Evolutionary conservation across 768 basidiomycete species (phyloP), one percentile per base, ranked within the genome.

Genomic region (Russula ochroleuca): DNA sequence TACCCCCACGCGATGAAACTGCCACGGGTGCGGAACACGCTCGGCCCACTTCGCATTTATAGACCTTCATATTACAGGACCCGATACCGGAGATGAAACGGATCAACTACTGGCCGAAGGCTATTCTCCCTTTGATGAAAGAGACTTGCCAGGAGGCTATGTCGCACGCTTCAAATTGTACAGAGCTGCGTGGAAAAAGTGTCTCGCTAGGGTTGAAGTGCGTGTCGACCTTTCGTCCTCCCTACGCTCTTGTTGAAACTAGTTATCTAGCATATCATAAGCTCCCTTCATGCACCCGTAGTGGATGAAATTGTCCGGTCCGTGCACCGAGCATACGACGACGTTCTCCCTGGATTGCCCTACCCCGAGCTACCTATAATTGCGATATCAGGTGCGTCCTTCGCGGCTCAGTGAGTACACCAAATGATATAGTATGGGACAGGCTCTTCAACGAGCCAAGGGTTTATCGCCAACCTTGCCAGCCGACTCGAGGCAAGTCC

Each of bases 351-450:
- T 17, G 68, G 63, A 13, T 55, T 69, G 50, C 68, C 69, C 8
- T 67, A 67, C 11, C 35, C 68, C 19, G 69, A 69, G 57, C 37
- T 69, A 6, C 69, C 69, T 52, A 59, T 68, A 9, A 33, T 69
- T 28, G 60, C 58, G 23, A 48, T 69, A 41, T 63, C 57, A 23
- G 67, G 69, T 69, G 43, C 41, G 62, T 48, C 25, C 7, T 47
- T 38, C 43, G 35, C 28, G 19, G 38, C 33, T 47, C 9, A 2
- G 17, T 14, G 14, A 15, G 21, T 57, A 14, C 49, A 28, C 31
- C 13, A 17, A 9, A 25, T 47, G 48, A 45, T 31, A 49, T 38
- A 9, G 8, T 50, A 43, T 4, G 48, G 33, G 25, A 23, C 43
- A 66, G 68, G 59, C n/a, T 55, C 66, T 1, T 63, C 65, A 13